Evolutionary conservation across 768 basidiomycete species (phyloP).

Genomic region (Hericium alpestre): DNA sequence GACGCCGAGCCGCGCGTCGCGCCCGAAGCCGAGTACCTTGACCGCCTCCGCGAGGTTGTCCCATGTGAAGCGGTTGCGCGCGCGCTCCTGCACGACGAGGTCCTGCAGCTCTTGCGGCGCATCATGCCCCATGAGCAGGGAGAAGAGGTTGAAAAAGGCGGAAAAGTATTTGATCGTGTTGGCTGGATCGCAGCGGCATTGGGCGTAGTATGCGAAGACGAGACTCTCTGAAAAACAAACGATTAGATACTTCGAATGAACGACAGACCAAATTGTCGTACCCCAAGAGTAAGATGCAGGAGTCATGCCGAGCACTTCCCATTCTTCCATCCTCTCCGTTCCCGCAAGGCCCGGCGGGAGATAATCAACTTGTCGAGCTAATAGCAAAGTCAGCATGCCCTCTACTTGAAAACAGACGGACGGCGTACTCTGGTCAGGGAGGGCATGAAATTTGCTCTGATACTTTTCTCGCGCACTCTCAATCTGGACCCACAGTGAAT

Average conservation of each 20-base stretch:
- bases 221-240: constrained; percentile 43
- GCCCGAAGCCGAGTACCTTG: constrained; percentile 54
- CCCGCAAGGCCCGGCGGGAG: constrained; percentile 23
- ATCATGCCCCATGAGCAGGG: constrained; percentile 37
- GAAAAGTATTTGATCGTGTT: constrained; percentile 57
- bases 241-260: neutral
- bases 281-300: constrained; percentile 55
- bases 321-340: constrained; percentile 28
- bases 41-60: constrained; percentile 44
- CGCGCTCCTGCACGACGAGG: constrained; percentile 49
- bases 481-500: constrained; percentile 38
- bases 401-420: neutral
- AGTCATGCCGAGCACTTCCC: constrained; percentile 54
- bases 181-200: constrained; percentile 70
- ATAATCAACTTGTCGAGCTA: constrained; percentile 14
- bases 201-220: constrained; percentile 68
- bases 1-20: constrained; percentile 43
- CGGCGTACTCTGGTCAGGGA: constrained; percentile 62
- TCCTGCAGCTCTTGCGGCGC: constrained; percentile 40
- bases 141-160: constrained; percentile 40
- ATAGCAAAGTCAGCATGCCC: neutral
- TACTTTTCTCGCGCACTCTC: constrained; percentile 60
- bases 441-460: constrained; percentile 63
- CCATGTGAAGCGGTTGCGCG: constrained; percentile 50
- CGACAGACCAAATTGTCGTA: constrained; percentile 19